Evolutionary conservation across 768 basidiomycete species (phyloP).

Genomic region (Coprinopsis marcescibilis): DNA sequence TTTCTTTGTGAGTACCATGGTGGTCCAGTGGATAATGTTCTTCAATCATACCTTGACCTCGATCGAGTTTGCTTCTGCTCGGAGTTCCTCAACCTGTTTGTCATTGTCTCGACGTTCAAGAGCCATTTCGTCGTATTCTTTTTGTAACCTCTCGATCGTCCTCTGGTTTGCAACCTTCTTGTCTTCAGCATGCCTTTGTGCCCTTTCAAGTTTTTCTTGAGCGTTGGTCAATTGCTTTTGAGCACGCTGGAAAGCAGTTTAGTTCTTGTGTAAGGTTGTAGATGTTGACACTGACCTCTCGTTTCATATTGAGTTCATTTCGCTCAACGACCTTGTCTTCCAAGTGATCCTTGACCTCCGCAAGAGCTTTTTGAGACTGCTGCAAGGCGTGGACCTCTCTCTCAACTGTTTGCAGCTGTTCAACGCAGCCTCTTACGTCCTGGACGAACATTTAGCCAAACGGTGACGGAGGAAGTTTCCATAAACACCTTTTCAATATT

Average conservation of each 20-base stretch:
- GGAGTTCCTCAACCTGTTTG: constrained; percentile 70
- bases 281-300: constrained; percentile 52
- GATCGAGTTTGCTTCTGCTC: constrained; percentile 61
- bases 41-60: constrained; percentile 49
- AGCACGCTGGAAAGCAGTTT: constrained; percentile 50
- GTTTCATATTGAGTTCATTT: constrained; percentile 59
- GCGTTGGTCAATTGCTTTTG: constrained; percentile 77
- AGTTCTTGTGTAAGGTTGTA: neutral
- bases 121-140: constrained; percentile 76
- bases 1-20: neutral
- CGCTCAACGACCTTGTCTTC: constrained; percentile 72
- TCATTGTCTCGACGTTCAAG: constrained; percentile 74
- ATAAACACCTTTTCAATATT: constrained; percentile 66
- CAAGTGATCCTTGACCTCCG: constrained; percentile 60
- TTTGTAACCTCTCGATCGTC: constrained; percentile 70
- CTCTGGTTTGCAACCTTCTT: constrained; percentile 67
- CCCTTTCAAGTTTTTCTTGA: constrained; percentile 73
- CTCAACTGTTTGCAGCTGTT: constrained; percentile 72
- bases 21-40: constrained; percentile 1
- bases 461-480: constrained; percentile 1
- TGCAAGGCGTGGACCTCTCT: constrained; percentile 62
- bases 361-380: constrained; percentile 58
- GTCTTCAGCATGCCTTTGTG: constrained; percentile 75
- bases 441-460: constrained; percentile 21
- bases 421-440: constrained; percentile 68